Percentiles rank a stretch among this genome's conserved stretches.
phyloP scores from a whole-genome alignment of 495 filamentous ascomycete genomes.

The Penicillium ochrochloron region DNA sequence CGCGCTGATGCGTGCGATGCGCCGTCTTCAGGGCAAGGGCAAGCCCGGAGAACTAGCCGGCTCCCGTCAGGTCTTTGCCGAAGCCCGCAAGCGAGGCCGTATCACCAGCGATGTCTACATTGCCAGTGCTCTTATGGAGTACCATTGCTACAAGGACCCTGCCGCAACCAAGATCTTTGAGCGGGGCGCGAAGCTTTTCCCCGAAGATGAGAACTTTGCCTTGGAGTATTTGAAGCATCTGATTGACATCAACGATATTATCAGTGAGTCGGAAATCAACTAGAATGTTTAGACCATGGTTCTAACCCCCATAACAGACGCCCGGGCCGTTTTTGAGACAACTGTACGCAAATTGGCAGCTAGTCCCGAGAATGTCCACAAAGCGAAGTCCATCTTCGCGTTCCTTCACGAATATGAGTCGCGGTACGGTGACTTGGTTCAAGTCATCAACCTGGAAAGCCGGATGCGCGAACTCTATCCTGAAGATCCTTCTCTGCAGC shows the following conservation, averaged over 20 bases:
- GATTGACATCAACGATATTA: slow-evolving; percentile 86
- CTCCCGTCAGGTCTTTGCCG: slow-evolving; percentile 81
- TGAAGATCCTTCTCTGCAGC: slow-evolving; percentile 74
- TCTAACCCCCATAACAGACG: slow-evolving; percentile 64
- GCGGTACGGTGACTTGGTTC: slow-evolving; percentile 86
- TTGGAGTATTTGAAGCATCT: slow-evolving; percentile 95
- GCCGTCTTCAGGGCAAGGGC: slow-evolving; percentile 92
- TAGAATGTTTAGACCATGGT: neutral
- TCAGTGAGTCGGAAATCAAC: slow-evolving; percentile 65
- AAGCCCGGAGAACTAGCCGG: slow-evolving; percentile 71
- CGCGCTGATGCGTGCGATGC: slow-evolving; percentile 88
- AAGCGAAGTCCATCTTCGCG: slow-evolving; percentile 79
- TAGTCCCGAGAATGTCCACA: slow-evolving; percentile 71
- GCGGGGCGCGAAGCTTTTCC: slow-evolving; percentile 87
- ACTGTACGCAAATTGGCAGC: slow-evolving; percentile 77
- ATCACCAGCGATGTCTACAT: slow-evolving; percentile 94
- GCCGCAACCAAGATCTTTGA: slow-evolving; percentile 95
- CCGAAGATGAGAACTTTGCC: slow-evolving; percentile 87
- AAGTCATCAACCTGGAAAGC: slow-evolving; percentile 86
- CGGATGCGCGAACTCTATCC: slow-evolving; percentile 93
- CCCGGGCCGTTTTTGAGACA: slow-evolving; percentile 91
- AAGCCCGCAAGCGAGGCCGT: slow-evolving; percentile 82
- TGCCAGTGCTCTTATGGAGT: slow-evolving; percentile 88
- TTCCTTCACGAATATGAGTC: slow-evolving; percentile 96
- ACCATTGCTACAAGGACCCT: slow-evolving; percentile 91